These are phyloP conservation scores for Fusarium praegraminearum DNA, from an alignment of 2,329 filamentous ascomycete genomes.

Conservation along the genomic window DNA sequence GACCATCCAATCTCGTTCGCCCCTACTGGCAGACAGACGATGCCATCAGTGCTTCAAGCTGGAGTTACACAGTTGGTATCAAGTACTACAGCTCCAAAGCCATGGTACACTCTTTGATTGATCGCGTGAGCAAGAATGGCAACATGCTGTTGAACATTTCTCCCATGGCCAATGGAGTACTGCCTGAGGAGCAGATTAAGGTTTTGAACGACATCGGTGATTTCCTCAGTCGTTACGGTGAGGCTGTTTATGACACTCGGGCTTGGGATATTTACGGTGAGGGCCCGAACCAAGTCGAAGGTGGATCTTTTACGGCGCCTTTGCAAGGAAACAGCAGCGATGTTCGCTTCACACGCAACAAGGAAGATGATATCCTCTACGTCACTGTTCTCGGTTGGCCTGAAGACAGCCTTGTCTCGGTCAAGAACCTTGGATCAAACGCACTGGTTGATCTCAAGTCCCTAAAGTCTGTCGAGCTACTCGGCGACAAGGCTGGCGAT, in stretches of 20 bases:
- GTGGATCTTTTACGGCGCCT: conserved; percentile 12
- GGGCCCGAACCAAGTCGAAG: conserved; percentile 12
- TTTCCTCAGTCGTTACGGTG: conserved; percentile 12
- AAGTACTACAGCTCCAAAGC: conserved; percentile 24
- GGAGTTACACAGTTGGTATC: conserved; percentile 21
- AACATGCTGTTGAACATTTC: conserved; percentile 24
- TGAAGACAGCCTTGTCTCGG: not conserved
- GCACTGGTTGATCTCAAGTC: not conserved
- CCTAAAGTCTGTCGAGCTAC: conserved; percentile 4
- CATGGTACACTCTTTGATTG: conserved; percentile 17
- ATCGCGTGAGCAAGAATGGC: conserved; percentile 19
- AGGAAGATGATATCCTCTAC: conserved; percentile 1
- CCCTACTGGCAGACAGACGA: conserved; percentile 26
- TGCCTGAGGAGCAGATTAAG: conserved; percentile 13
- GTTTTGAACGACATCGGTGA: conserved; percentile 12
- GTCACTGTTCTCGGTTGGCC: conserved; percentile 20
- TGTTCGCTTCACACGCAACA: conserved; percentile 19
- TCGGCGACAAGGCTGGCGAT: conserved; percentile 4
- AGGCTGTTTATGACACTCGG: conserved; percentile 1
- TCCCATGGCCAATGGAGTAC: conserved; percentile 1
- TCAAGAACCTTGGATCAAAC: not conserved
- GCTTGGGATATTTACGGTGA: conserved; percentile 22
- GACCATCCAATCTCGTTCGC: conserved; percentile 7
- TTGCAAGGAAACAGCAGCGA: conserved; percentile 20
- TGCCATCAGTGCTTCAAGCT: conserved; percentile 19